Evolutionary conservation across 2,329 filamentous ascomycete genomes (phyloP).

Genomic region (Ophiostoma angusticollis): DNA sequence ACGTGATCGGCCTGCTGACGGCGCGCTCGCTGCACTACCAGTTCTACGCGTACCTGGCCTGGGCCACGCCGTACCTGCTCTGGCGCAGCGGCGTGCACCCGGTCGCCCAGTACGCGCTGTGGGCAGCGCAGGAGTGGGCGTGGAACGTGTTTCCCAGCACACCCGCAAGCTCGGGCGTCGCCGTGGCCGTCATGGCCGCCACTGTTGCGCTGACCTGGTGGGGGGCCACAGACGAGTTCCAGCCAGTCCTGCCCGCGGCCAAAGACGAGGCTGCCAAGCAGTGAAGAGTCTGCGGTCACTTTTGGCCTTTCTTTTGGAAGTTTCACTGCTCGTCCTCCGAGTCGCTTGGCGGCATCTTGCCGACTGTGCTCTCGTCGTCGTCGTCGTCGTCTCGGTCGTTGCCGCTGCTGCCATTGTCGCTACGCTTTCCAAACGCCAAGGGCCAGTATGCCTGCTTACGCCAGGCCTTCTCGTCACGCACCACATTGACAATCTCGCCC

Average conservation of each 20-base stretch:
- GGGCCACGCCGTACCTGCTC: slow-evolving; percentile 76
- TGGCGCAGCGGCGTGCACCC: slow-evolving; percentile 66
- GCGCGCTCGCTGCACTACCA: slow-evolving; percentile 88
- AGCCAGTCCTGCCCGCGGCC: slow-evolving; percentile 11
- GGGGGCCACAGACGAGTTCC: slow-evolving; percentile 35
- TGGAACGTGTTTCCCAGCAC: slow-evolving; percentile 92
- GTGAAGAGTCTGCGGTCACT: neutral
- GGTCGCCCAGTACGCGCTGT: slow-evolving; percentile 52
- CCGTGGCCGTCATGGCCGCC: slow-evolving; percentile 56
- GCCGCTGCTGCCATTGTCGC: slow-evolving; percentile 27
- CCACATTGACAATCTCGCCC: slow-evolving; percentile 87
- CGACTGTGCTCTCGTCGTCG: slow-evolving; percentile 66
- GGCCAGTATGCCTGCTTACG: slow-evolving; percentile 85
- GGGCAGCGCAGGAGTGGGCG: slow-evolving; percentile 74
- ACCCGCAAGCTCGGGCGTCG: slow-evolving; percentile 39
- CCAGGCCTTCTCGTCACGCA: slow-evolving; percentile 85
- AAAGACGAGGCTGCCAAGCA: slow-evolving; percentile 13
- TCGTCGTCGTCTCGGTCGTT: slow-evolving; percentile 32
- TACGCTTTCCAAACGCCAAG: slow-evolving; percentile 59
- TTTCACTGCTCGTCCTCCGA: slow-evolving; percentile 58
- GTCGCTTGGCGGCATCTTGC: slow-evolving; percentile 73
- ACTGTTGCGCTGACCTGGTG: slow-evolving; percentile 53
- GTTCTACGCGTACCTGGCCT: slow-evolving; percentile 85
- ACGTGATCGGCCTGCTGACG: slow-evolving; percentile 69
- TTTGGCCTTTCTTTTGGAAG: slow-evolving; percentile 7